These are phyloP conservation scores for Ambrosiella xylebori DNA, from an alignment of 2,329 filamentous ascomycete genomes.

Conservation along the genomic window DNA sequence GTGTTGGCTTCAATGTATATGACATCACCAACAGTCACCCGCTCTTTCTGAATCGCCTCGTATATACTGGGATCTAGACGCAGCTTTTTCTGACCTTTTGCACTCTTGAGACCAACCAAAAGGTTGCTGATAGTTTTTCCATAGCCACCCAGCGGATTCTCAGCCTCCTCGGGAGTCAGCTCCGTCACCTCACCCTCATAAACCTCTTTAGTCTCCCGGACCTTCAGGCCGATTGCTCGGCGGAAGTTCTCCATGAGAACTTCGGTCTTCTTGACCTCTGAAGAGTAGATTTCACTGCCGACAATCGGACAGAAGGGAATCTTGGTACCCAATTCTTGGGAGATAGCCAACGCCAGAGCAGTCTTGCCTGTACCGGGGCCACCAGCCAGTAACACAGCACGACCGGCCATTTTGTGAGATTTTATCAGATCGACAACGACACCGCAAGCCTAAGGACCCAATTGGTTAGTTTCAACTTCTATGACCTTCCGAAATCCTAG, in stretches of 20 bases:
- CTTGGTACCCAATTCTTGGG: constrained; percentile 92
- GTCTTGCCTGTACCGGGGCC: constrained; percentile 96
- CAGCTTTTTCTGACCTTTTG: constrained; percentile 94
- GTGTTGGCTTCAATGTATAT: constrained; percentile 99
- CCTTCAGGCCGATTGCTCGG: constrained; percentile 85
- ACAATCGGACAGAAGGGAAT: constrained; percentile 98
- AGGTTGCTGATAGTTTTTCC: constrained; percentile 95
- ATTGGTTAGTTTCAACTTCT: background rate
- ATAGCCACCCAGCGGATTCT: constrained; percentile 92
- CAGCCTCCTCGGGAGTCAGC: constrained; percentile 90
- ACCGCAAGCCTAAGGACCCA: constrained; percentile 55
- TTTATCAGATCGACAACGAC: constrained; percentile 91
- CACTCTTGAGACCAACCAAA: constrained; percentile 85
- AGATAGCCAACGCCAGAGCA: constrained; percentile 83
- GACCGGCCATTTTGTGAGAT: constrained; percentile 92
- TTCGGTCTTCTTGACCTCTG: constrained; percentile 98
- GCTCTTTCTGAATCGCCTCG: constrained; percentile 96
- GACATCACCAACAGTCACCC: constrained; percentile 88
- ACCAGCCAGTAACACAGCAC: constrained; percentile 81
- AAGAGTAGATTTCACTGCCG: constrained; percentile 92
- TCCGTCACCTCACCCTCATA: constrained; percentile 98
- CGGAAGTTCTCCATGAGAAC: constrained; percentile 98
- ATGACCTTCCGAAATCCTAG: background rate
- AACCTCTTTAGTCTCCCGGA: constrained; percentile 97
- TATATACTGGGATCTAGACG: constrained; percentile 95